Base-by-base conservation (phyloP, 2,329 filamentous ascomycete species). In the Xylariales sp. region DNA sequence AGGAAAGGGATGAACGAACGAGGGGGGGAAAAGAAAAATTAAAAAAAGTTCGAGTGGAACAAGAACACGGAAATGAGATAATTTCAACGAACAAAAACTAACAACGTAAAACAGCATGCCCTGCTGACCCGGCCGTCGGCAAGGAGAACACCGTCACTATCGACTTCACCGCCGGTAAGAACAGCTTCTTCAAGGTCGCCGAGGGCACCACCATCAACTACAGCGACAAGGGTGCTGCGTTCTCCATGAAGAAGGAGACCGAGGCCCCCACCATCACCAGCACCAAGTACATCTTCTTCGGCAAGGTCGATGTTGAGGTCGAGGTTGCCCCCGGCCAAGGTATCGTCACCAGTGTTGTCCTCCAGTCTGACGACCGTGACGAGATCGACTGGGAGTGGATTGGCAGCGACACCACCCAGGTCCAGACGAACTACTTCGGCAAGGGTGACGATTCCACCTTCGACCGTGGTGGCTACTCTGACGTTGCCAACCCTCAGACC, bases 371-470 rank as follows among this genome's bases (percentile, higher is more conserved):
- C 75, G 89, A 91, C 76, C 86, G 97, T 36, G 95, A 98, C 78
- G 94, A 97, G 85, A 96, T 98, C 70, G 95, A 98, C 80, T 97
- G 93, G 91, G 95, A 98, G 81, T 97, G 93, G 91, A 86, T 98
- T 66, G 96, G 95, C 66, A 90, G 89, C 61, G 88, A 93, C 77
- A 82, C 86, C 72, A 80, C 84, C 34, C 85, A 95, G 78, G 94
- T 94, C 39, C 95, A 97, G 83, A 91, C 89, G 74, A 97, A 97
- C 81, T 97, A 95, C 81, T 92, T 91, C 77, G 88, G 89, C 78
- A 91, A 92, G 81, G 90, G 90, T 62, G 84, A 92, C 78, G 89
- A 87, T 36, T 87, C 87, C 6, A 84, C 86, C 65, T 93, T 89
- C 80, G 89, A 93, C 81, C 90, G 91, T 69, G 90, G 87, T 76